These are phyloP conservation scores for Brassica hybrid DNA, from an alignment of 441 rosid genomes.

Conservation along the genomic window DNA sequence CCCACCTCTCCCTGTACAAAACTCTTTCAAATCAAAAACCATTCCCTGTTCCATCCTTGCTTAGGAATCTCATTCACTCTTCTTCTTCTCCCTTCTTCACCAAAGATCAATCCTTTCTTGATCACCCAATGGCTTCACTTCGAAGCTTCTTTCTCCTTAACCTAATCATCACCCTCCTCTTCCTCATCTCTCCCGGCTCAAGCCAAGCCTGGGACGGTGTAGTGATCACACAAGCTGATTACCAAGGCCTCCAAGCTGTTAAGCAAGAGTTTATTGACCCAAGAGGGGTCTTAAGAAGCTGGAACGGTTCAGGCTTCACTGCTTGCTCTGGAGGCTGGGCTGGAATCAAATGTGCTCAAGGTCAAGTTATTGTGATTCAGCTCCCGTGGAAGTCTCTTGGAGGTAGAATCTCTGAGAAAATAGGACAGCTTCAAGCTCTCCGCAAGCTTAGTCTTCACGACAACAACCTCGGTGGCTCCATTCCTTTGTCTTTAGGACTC, in stretches of 20 bases:
- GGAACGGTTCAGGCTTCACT: slow-evolving; percentile 76
- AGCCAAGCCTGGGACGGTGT: slow-evolving; percentile 76
- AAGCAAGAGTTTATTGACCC: slow-evolving; percentile 69
- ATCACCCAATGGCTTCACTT: background rate
- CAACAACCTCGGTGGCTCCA: slow-evolving; percentile 63
- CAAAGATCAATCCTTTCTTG: slow-evolving; percentile 4
- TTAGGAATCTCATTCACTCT: background rate
- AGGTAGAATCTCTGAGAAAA: slow-evolving; percentile 73
- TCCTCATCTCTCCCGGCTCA: slow-evolving; percentile 37
- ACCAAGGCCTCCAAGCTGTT: slow-evolving; percentile 67
- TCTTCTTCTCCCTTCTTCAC: background rate
- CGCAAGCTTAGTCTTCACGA: slow-evolving; percentile 84
- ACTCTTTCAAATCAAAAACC: slow-evolving; percentile 32
- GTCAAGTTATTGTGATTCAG: slow-evolving; percentile 78
- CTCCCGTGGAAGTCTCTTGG: slow-evolving; percentile 90
- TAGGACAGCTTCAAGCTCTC: slow-evolving; percentile 79
- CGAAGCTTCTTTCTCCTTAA: slow-evolving; percentile 23
- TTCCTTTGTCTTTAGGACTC: slow-evolving; percentile 72
- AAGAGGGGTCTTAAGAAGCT: slow-evolving; percentile 69
- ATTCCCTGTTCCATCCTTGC: slow-evolving; percentile 44
- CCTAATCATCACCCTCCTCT: slow-evolving; percentile 27
- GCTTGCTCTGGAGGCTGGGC: slow-evolving; percentile 90
- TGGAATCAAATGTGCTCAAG: slow-evolving; percentile 89
- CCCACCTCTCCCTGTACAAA: slow-evolving; percentile 47
- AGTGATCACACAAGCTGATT: slow-evolving; percentile 70